phyloP scores from a whole-genome alignment of 768 basidiomycete species.

The Royoungia palumana region DNA sequence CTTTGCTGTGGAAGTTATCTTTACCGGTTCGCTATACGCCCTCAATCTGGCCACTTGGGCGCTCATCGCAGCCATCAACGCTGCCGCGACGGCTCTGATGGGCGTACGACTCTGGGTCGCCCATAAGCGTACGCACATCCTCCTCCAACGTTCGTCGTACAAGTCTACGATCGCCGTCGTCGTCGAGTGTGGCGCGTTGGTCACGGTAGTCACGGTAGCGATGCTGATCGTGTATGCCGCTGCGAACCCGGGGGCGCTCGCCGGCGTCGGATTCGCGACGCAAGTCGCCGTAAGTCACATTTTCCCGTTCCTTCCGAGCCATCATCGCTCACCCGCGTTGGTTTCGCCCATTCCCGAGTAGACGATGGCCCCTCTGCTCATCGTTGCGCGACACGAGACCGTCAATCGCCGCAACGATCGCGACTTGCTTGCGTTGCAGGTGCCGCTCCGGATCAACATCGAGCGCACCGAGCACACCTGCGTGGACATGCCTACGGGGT shows the following conservation, averaged over 20 bases:
- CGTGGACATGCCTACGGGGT: background rate
- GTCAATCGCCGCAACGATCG: background rate
- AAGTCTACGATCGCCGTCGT: slow-evolving; percentile 15
- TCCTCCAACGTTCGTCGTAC: slow-evolving; percentile 9
- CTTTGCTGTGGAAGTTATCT: background rate
- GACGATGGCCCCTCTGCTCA: slow-evolving; percentile 17
- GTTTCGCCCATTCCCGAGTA: background rate
- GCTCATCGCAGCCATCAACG: slow-evolving; percentile 16
- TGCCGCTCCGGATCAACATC: slow-evolving; percentile 16
- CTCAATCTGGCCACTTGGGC: slow-evolving; percentile 15
- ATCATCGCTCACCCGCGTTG: too few relatives aligned
- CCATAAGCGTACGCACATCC: background rate
- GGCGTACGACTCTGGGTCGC: slow-evolving; percentile 17
- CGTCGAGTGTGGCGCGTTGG: slow-evolving; percentile 22
- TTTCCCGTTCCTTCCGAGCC: background rate
- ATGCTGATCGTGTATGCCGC: slow-evolving; percentile 15
- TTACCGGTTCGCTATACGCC: background rate
- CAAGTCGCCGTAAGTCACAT: slow-evolving; percentile 15
- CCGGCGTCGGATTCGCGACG: slow-evolving; percentile 19
- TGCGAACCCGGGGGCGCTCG: slow-evolving; percentile 2
- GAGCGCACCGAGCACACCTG: slow-evolving; percentile 8
- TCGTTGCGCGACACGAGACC: slow-evolving; percentile 17
- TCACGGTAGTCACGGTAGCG: slow-evolving; percentile 12
- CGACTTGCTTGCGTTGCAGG: background rate
- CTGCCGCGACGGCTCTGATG: slow-evolving; percentile 16